Evolutionary conservation across 495 filamentous ascomycete species (phyloP), one percentile per base, ranked within the genome.

Genomic region (Immersiella caudata): DNA sequence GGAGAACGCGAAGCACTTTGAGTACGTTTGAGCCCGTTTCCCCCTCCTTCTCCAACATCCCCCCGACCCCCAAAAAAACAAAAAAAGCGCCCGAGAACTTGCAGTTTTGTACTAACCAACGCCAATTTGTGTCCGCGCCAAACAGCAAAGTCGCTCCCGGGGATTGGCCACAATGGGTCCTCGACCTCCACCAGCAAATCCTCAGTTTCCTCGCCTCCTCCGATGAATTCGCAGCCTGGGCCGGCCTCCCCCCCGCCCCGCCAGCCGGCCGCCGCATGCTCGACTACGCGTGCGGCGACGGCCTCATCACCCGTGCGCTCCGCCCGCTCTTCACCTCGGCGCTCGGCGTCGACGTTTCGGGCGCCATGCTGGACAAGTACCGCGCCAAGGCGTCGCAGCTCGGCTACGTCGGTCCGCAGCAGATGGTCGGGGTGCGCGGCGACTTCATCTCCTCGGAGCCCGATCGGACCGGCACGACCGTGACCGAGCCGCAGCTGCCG

Each of bases 231-330:
- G 9, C 18, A 11, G 9, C 12, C 9, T 55, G 52, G 52, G 12
- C 22, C 52, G 52, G 9, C 8, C 52, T 55, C 8, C 40, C 40
- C 9, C 9, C 8, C 40, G 9, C 8, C 40, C 12, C 12, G 22
- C 12, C 7, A 11, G 20, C 7, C 52, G 20, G 20, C 12, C 52
- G 20, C 12, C 52, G 52, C 52, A 9, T 55, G 11, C 52, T 55
- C 52, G 52, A 55, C 52, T 55, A 55, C 20, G 52, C 11, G 52
- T 22, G 52, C 52, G 52, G 52, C 52, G 20, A 22, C 52, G 52
- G 52, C 11, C 7, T 22, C 11, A 21, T 55, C 9, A 14, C 52
- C 52, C 20, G 11, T 7, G 52, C 52, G 11, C 52, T 11, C 52
- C 20, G 22, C 12, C 52, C 52, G 52, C 20, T 7, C 20, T 55